Conservation (phyloP, 371 early-diverging fungal genomes). For the Zychaea mexicana region DNA sequence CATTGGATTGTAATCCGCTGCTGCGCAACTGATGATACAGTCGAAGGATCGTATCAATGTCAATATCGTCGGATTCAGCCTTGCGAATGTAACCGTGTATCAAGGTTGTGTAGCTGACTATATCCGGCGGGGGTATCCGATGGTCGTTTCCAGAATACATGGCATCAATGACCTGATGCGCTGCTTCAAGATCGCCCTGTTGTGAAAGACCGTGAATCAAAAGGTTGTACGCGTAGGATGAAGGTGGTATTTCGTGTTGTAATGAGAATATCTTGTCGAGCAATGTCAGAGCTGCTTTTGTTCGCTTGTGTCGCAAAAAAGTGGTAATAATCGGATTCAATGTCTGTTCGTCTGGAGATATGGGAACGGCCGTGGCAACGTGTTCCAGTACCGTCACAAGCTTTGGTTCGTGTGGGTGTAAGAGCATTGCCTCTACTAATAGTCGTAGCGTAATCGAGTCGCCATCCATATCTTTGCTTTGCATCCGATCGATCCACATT, state of each 20-base stretch:
- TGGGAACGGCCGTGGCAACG: neutral
- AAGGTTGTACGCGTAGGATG: conserved; percentile 33
- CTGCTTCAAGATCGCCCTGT: conserved; percentile 26
- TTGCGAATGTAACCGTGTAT: conserved; percentile 38
- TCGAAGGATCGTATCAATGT: conserved; percentile 13
- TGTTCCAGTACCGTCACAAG: conserved; percentile 27
- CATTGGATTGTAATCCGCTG: conserved; percentile 20
- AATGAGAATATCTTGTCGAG: conserved; percentile 19
- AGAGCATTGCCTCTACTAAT: conserved; percentile 19
- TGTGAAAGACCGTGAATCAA: conserved; percentile 26
- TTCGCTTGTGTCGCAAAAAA: conserved; percentile 27
- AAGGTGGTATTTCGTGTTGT: conserved; percentile 2
- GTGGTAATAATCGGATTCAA: conserved; percentile 7
- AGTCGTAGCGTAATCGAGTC: conserved; percentile 32
- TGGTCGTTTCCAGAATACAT: conserved; percentile 23
- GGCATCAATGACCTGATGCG: conserved; percentile 24
- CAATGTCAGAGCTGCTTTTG: conserved; percentile 21
- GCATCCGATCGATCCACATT: conserved; percentile 30
- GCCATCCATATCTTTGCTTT: conserved; percentile 1
- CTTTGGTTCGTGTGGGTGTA: conserved; percentile 7
- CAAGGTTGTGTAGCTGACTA: conserved; percentile 40
- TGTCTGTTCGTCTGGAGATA: neutral
- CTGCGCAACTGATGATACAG: conserved; percentile 27
- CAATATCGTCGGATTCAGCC: conserved; percentile 1
- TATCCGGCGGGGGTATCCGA: conserved; percentile 40